Evolutionary conservation across 2,329 filamentous ascomycete genomes (phyloP).

Genomic region (Arthroderma sp.): DNA sequence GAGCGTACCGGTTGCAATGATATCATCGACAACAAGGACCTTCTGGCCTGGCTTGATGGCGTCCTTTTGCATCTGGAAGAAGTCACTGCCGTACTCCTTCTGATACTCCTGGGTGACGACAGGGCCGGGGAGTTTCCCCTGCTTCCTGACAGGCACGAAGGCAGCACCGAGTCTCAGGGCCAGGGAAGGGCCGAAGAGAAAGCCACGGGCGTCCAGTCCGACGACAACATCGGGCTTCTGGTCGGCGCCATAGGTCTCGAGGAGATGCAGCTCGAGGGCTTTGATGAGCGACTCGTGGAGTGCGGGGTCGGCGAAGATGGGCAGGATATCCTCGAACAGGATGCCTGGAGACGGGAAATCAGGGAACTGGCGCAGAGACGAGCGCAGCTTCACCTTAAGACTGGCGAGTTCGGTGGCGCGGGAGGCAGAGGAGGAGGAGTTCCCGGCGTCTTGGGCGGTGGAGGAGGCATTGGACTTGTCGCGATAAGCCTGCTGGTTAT

Average conservation of each 20-base stretch:
- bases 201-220: slow-evolving; percentile 85
- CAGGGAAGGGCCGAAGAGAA: slow-evolving; percentile 84
- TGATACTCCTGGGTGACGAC: slow-evolving; percentile 74
- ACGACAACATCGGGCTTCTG: slow-evolving; percentile 77
- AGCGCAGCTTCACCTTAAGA: slow-evolving; percentile 57
- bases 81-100: slow-evolving; percentile 94
- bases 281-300: slow-evolving; percentile 67
- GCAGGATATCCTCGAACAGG: slow-evolving; percentile 95
- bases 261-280: slow-evolving; percentile 73
- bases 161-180: slow-evolving; percentile 69
- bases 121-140: slow-evolving; percentile 87
- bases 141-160: slow-evolving; percentile 89
- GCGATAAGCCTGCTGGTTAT: slow-evolving; percentile 16
- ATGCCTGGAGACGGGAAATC: slow-evolving; percentile 91
- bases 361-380: slow-evolving; percentile 68
- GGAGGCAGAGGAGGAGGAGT: slow-evolving; percentile 36
- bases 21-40: slow-evolving; percentile 90
- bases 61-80: slow-evolving; percentile 89
- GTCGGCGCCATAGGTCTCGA: slow-evolving; percentile 46
- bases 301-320: slow-evolving; percentile 69
- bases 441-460: slow-evolving; percentile 30
- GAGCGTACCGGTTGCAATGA: slow-evolving; percentile 84
- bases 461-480: slow-evolving; percentile 29
- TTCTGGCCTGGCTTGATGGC: slow-evolving; percentile 75
- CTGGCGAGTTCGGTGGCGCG: slow-evolving; percentile 44